phyloP scores from a whole-genome alignment of 129 eudicot genomes.

The Helianthus tuberosus region DNA sequence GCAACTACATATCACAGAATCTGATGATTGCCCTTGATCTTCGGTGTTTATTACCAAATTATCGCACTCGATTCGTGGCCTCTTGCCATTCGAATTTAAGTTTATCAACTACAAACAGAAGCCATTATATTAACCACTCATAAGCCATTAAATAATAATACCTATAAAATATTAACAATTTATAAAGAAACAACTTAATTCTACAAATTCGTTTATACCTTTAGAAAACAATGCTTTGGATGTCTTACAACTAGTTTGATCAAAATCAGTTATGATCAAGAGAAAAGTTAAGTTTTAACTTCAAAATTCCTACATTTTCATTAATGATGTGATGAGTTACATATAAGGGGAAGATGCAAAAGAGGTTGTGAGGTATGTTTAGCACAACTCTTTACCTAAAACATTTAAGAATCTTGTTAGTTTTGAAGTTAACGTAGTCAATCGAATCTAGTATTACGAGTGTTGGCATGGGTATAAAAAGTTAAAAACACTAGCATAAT shows the following conservation, averaged over 20 bases:
- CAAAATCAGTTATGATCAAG: no score
- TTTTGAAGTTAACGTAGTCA: no score
- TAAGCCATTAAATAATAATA: not conserved
- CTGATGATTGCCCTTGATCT: slow-evolving; percentile 61
- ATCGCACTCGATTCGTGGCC: slow-evolving; percentile 28
- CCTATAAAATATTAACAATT: no score
- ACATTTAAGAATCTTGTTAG: not conserved
- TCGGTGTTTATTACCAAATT: slow-evolving; percentile 24
- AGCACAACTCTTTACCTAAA: not conserved
- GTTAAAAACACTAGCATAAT: not conserved
- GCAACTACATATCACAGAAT: slow-evolving; percentile 45
- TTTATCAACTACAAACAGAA: slow-evolving; percentile 28
- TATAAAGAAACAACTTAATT: no score
- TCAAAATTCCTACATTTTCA: no score
- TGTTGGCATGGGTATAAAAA: not conserved
- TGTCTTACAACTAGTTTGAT: no score
- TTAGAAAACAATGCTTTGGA: no score
- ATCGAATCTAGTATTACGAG: not conserved
- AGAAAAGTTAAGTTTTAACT: not conserved
- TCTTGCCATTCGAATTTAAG: slow-evolving; percentile 37
- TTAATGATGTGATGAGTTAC: no score
- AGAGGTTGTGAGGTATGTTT: not conserved
- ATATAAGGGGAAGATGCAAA: no score
- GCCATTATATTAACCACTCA: not conserved
- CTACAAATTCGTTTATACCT: not conserved